Evolutionary conservation across 331 rosid genomes (phyloP), one percentile per base, ranked within the genome.

Genomic region (Malus hybrid): DNA sequence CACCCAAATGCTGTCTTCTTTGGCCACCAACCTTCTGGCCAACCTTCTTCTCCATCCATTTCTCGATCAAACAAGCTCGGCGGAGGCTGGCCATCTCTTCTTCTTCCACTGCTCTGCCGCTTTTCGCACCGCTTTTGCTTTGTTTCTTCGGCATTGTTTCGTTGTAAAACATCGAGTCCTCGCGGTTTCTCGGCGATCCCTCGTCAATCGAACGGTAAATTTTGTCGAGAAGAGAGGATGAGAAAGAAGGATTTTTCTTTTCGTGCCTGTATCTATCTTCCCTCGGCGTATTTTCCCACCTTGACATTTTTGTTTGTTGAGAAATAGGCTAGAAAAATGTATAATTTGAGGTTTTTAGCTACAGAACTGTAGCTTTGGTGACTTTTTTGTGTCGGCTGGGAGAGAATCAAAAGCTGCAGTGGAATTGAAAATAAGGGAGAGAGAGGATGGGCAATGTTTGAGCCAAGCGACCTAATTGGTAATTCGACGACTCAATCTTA

Each of bases 131-230:
- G 36, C 13, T 31, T 44, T 73, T 83, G 83, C 70, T 85, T 62
- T 87, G 93, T 39, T 87, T 87, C 82, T 78, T 85, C 6, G 39
- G 12, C 73, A 73, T 68, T 69, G 84, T 73, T 28, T 85, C 85
- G 5, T 79, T 77, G 80, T 75, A 79, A 69, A 85, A 79, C 20
- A 82, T 87, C 79, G 79, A 80, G 7, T 90, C 86, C 6, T 56
- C 83, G 44, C 69, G 65, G 28, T n/a, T 54, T 9, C 29, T 82
- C 11, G 85, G 89, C 5, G 80, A 89, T 1, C 81, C 90, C 1
- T 89, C 92, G 80, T 92, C 99, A 28, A 95, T 88, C 64, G 97
- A 90, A 27, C 90, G 88, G 88, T 95, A 95, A 39, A 92, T 95
- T 50, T 87, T 69, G 61, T 95, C 98, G 14, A 95, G 93, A 0